Base-by-base conservation (phyloP, 1,139 yeast genomes). In the Spencermartinsiella ligniputridi region DNA sequence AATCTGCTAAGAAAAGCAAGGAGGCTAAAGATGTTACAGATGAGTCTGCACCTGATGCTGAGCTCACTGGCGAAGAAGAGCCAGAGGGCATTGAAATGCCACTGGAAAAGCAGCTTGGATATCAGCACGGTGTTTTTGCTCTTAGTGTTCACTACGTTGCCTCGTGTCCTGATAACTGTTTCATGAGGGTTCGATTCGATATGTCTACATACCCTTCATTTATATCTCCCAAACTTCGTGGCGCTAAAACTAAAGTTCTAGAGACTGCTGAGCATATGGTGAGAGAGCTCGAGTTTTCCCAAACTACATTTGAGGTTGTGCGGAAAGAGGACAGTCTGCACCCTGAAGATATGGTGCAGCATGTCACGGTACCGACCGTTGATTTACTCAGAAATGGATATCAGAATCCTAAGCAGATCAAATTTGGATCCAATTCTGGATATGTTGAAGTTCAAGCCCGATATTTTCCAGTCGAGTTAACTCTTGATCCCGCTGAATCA, bases 271-370 rank as follows among this genome's bases (percentile, higher is more conserved):
- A 89, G 64, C 80, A 70, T 20, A 66, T 81, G 51, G 72, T 90
- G 46, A 82, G 81, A 51, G 95, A 89, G 62, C 71, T 90, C 45
- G 89, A 83, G 36, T 78, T 80, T 73, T 87, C 97, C 1, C 68
- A 73, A 45, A 74, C 81, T 1, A 71, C 76, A 6, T 74, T 90
- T 63, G 76, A 87, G 58, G 63, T 86, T 34, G 75, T 61, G 67
- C 77, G 51, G 64, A 74, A 54, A 72, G 76, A 44, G 69, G 69
- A 48, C 75, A 77, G 58, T 70, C 82, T 57, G 25, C 50, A 52
- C 21, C 72, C 74, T 22, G 82, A 79, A 50, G 80, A 79, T 41
- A 65, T 78, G 9, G 53, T 83, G 47, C 83, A 86, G 13, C 88
- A 82, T 57, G 68, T 78, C 11, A 75, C 78, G 1, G 64, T 89